Evolutionary conservation across 2,329 filamentous ascomycete species (phyloP), one percentile per base, ranked within the genome.

Genomic region (Endothia cerciana): DNA sequence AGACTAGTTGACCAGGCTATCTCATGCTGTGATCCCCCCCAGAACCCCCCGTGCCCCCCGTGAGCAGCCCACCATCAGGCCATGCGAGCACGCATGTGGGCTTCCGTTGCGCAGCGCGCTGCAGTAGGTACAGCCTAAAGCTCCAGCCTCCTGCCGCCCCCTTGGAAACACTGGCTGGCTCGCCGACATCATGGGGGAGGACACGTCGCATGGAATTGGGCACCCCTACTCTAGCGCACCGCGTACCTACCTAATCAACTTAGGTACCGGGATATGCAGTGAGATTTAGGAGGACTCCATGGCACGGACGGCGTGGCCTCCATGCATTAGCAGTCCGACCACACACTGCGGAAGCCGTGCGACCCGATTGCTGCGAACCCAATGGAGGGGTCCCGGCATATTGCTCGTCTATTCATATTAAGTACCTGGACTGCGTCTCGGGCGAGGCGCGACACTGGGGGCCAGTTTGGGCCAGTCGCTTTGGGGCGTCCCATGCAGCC

Each of bases 191-290:
- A 51, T 25, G n/a, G 6, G 36, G 40, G 22, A 45, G 57, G 57
- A 45, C 57, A 59, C 57, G 57, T 59, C 45, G 45, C 36, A 15
- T 33, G 19, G 38, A 45, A 43, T 63, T 63, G 53, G 61, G 61
- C 61, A 63, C 25, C 61, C 55, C 61, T 63, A 49, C 53, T 47
- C 41, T 63, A 63, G 51, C 51, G 25, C 41, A 28, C 30, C 28
- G 41, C 40, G 41, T 47, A 63, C 51, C 51, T 58, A 57, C 41
- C 40, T 63, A 28, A 47, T 13, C 40, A 45, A 22, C 22, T 36
- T 43, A 36, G 28, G 28, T 55, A 33, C 51, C 30, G 36, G 7
- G 17, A 30, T 25, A 55, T 55, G 51, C 51, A 55, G 51, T 55
- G 19, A 55, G 51, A 55, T 55, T 36, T 36, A 8, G 28, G 10